A percentile compares a stretch with the other conserved stretches of the same genome.
phyloP scores from a whole-genome alignment of 345 rosid species.

The Brassica carinata region DNA sequence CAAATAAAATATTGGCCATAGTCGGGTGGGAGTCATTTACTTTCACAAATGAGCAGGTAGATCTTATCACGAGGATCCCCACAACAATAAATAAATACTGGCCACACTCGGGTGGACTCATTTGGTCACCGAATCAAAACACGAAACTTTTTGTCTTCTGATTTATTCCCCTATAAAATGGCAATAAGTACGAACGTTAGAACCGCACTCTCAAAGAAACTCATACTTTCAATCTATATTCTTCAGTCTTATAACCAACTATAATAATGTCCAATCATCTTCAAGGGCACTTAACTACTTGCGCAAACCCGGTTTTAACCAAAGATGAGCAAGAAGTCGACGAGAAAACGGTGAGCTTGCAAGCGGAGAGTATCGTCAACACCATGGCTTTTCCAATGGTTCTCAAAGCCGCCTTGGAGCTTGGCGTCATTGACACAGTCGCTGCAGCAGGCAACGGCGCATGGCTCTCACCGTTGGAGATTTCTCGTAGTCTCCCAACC shows the following conservation, averaged over 20 bases:
- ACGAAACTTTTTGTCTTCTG: not conserved
- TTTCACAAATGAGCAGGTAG: not conserved
- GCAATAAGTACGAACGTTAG: not conserved
- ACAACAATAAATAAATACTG: not conserved
- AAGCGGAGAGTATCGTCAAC: conserved; percentile 27
- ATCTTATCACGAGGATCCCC: not conserved
- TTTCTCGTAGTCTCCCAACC: conserved; percentile 39
- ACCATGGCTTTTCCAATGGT: conserved; percentile 53
- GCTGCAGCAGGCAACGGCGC: conserved; percentile 34
- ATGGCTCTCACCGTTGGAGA: conserved; percentile 52
- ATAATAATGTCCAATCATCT: conserved; percentile 22
- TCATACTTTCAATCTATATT: not conserved
- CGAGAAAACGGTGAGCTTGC: conserved; percentile 28
- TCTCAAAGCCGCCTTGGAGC: conserved; percentile 27
- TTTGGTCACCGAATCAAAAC: not conserved
- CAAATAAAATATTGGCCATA: not conserved
- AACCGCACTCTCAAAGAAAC: not conserved
- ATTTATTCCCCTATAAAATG: conserved; percentile 3
- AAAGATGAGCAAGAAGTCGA: conserved; percentile 14
- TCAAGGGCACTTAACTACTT: conserved; percentile 19
- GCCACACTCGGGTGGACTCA: not conserved
- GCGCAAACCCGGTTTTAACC: not conserved
- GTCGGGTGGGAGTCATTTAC: not conserved
- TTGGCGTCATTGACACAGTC: conserved; percentile 55
- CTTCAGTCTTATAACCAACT: not conserved